phyloP scores from a whole-genome alignment of 768 basidiomycete species.

The Clavulina sp. region DNA sequence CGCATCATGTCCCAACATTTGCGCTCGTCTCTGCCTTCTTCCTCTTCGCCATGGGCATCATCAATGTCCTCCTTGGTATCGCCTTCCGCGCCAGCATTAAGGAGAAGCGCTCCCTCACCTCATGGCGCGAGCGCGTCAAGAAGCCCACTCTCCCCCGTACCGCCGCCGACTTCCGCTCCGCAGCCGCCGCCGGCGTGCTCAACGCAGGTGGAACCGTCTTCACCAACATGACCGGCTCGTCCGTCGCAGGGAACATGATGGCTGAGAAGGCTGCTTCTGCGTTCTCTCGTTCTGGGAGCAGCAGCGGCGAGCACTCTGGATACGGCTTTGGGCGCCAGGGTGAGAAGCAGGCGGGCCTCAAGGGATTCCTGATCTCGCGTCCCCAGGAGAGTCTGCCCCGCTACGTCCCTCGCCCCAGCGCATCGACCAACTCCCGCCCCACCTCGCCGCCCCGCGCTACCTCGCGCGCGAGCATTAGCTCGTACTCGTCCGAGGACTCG shows the following conservation, averaged over 20 bases:
- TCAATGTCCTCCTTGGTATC: conserved; percentile 56
- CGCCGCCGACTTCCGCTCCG: conserved; percentile 28
- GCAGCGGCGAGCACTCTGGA: conserved; percentile 26
- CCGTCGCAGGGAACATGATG: too few species aligned
- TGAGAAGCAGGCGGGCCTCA: conserved; percentile 50
- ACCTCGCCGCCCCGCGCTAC: neutral
- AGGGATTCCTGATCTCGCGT: conserved; percentile 41
- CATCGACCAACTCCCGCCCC: neutral
- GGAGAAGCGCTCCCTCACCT: conserved; percentile 40
- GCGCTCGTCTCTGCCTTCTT: conserved; percentile 84
- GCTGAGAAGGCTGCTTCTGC: neutral
- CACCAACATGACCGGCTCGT: neutral
- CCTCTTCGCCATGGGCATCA: conserved; percentile 78
- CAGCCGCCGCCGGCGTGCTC: conserved; percentile 22
- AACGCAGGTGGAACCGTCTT: conserved; percentile 17
- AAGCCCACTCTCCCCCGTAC: neutral
- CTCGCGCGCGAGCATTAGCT: too few species aligned
- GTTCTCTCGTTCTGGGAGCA: conserved; percentile 22
- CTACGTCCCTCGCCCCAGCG: conserved; percentile 30
- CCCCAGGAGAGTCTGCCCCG: conserved; percentile 46
- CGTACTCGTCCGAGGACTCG: too few species aligned
- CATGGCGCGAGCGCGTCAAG: conserved; percentile 26
- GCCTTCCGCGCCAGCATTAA: conserved; percentile 51
- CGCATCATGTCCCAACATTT: conserved; percentile 62
- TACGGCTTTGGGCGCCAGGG: conserved; percentile 70